Base-by-base conservation (phyloP, 2,329 filamentous ascomycete genomes). In the Graphilbum ipis-grandicollis region DNA sequence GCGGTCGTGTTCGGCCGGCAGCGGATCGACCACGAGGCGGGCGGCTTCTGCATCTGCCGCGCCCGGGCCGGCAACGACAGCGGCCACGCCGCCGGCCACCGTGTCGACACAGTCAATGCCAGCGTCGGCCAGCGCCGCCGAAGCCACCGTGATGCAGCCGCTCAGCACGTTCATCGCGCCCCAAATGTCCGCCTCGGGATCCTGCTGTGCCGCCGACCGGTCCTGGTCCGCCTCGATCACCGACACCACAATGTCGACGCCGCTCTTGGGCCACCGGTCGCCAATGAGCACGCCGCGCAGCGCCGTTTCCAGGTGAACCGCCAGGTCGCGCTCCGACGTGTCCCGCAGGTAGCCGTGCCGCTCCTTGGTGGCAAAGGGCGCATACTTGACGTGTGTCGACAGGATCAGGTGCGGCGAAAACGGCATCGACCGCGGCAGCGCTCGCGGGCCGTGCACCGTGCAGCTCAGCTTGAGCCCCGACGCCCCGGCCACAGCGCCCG, bases 241-340 rank as follows among this genome's bases (percentile, higher is more conserved):
- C 1, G 85, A 94, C 34, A 98, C 75, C 15, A 93, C 78, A 30
- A 98, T 77, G 53, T 98, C 90, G n/a, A 93, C 77, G 32, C 84
- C 86, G 54, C 84, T 93, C 64, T 98, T 98, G n/a, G 90, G 90
- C 83, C 88, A 98, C 40, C 88, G 68, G 53, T 94, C 86, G 13
- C 84, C 85, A 50, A 96, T 88, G 35, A 96, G 75, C 8, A 84
- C 81, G 1, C 88, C 88, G 25, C 85, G 72, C 35, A 98, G 65
- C 19, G 90, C 86, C 14, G 84, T 88, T 56, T 96, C 86, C 3
- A 98, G 63, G 53, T 96, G 88, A 10, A 86, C 79, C 12, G 83
- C 83, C 2, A 98, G 66, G 52, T 98, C 90, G 35, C 86, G 72
- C 59, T 98, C 90, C 43, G 70, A 78, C 14, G 78, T 67, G 54